Base-by-base conservation (phyloP, 306 rosid species). In the Corylus avellana region DNA sequence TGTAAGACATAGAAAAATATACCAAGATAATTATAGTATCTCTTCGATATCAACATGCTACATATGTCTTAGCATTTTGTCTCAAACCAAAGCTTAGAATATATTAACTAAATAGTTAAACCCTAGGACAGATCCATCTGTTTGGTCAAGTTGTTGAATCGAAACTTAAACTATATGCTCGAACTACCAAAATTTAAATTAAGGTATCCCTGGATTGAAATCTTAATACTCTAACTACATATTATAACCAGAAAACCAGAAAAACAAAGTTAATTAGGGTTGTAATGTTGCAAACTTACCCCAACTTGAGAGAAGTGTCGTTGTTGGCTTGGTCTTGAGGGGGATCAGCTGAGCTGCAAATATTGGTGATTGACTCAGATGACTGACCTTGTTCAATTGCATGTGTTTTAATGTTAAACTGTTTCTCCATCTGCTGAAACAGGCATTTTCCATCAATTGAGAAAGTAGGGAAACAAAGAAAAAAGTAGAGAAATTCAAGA, bases 281-380 rank as follows among this genome's bases (percentile, higher is more conserved):
- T 70, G 57, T 32, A 47, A 12, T 70, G 13, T 20, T 25, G 12
- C 42, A 37, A 69, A 78, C 76, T 81, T 53, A 86, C 90, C 92
- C 90, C 81, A 89, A 39, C 78, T 44, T 84, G 66, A 86, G 90
- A 89, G 87, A 80, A 57, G 84, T 83, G 7, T 84, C 82, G 32
- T 79, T 37, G 75, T 70, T 80, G n/a, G 54, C 72, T n/a, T 7
- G 27, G 22, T 71, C 29, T 11, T 79, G 64, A 70, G 61, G 76
- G 77, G 59, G 61, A 56, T 79, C 27, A 55, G 78, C 63, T 57
- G 85, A 58, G 74, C 57, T 81, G 82, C 73, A 74, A n/a, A 58
- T 76, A 70, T 59, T 70, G 47, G 55, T 56, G 29, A 47, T 57
- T 10, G 85, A 76, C 73, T 72, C 83, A 25, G 70, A 69, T 72